These are phyloP conservation scores for Aspergillus sclerotioniger DNA, from an alignment of 495 filamentous ascomycete species.

Conservation along the genomic window DNA sequence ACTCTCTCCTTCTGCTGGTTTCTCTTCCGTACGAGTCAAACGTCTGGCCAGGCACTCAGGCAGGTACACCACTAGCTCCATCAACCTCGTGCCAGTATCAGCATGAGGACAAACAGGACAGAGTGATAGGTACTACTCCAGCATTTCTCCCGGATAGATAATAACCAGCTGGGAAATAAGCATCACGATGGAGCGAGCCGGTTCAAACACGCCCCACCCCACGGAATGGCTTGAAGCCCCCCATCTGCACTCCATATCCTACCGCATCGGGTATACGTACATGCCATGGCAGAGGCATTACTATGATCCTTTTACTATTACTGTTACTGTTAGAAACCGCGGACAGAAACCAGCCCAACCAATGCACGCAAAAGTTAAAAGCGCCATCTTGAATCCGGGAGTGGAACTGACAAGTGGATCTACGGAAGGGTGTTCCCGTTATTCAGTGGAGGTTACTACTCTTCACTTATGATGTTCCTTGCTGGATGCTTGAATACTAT, in stretches of 20 bases:
- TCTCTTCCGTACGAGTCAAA: neutral
- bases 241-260: neutral
- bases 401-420: constrained; percentile 15
- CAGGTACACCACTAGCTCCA: neutral
- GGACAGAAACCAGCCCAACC: neutral
- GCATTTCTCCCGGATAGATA: no score
- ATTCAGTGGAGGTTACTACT: constrained; percentile 2
- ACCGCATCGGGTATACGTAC: constrained; percentile 4
- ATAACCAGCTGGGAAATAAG: neutral
- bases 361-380: constrained; percentile 1
- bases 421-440: constrained; percentile 17
- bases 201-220: neutral
- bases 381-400: neutral
- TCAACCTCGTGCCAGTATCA: neutral
- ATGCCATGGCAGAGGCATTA: no score
- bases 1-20: no score
- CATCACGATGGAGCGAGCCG: neutral
- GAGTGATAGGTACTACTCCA: no score
- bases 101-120: no score
- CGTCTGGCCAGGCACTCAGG: neutral
- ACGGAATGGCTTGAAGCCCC: neutral
- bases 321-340: no score
- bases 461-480: neutral
- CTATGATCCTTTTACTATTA: no score
- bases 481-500: no score